These are phyloP conservation scores for Tylopilus cervinicoccineus DNA, from an alignment of 768 basidiomycete species.

Conservation along the genomic window DNA sequence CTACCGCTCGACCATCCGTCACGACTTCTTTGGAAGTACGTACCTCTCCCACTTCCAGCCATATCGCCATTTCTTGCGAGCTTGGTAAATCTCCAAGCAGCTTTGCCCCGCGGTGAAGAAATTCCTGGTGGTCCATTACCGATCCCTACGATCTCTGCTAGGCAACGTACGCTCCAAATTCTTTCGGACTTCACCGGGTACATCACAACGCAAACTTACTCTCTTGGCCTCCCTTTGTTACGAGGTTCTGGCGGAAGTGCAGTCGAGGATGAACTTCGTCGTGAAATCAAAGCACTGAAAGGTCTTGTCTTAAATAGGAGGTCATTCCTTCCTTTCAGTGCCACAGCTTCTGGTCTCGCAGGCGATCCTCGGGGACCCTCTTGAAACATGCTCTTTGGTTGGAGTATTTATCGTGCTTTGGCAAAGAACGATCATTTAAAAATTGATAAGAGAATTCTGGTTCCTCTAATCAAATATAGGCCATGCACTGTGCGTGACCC, in stretches of 20 bases:
- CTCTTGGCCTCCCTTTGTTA: conserved; percentile 15
- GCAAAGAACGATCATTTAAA: background rate
- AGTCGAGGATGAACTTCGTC: conserved; percentile 59
- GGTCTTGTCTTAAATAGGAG: conserved; percentile 75
- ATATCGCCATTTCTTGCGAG: conserved; percentile 28
- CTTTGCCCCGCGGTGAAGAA: conserved; percentile 20
- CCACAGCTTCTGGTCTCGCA: conserved; percentile 4
- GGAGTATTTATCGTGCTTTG: background rate
- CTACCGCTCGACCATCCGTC: conserved; percentile 18
- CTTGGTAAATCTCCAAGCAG: conserved; percentile 17
- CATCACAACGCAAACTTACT: conserved; percentile 70
- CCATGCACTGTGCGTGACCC: background rate
- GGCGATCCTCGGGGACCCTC: conserved; percentile 3
- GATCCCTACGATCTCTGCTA: conserved; percentile 29
- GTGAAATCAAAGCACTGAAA: conserved; percentile 75
- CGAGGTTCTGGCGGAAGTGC: conserved; percentile 23
- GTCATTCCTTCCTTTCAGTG: conserved; percentile 22
- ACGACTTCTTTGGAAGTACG: conserved; percentile 37
- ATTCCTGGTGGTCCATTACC: conserved; percentile 3
- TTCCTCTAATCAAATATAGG: background rate
- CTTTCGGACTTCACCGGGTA: conserved; percentile 76
- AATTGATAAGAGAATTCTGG: background rate
- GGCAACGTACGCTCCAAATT: conserved; percentile 61
- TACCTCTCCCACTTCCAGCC: conserved; percentile 25
- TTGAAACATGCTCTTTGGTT: background rate